Evolutionary conservation across 345 rosid species (phyloP), one percentile per base, ranked within the genome.

Genomic region (Lepidium africanum): DNA sequence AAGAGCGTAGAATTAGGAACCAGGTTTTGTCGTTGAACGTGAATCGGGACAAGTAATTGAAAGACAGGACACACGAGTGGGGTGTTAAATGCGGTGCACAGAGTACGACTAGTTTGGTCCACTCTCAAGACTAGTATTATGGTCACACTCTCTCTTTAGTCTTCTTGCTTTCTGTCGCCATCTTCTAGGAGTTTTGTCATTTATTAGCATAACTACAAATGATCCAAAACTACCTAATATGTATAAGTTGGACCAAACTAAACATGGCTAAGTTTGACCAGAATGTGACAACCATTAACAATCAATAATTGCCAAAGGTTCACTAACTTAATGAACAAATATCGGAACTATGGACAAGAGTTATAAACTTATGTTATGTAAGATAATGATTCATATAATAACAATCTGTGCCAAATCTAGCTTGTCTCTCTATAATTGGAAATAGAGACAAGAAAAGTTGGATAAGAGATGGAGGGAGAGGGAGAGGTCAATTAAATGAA

Each of bases 61-160:
- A 73, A 58, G 72, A 73, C 72, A 60, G 27, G 77, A 60, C 73
- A 74, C 77, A 73, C 77, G 69, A 74, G 77, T 74, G 77, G 72
- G 73, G 77, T 67, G 63, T 59, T 74, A 36, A 74, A 50, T 62
- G 75, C 56, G 63, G 55, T 71, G 75, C 43, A 36, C 33, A 71
- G 63, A 63, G 63, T 63, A 71, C 32, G 56, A 71, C 76, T 72
- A 43, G 37, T 53, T 23, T 54, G 61, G 68, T 52, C 62, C 54
- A 61, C 52, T 19, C 61, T 32, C 25, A 53, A 52, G 48, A 71
- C 75, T 53, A 45, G 36, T 67, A 27, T 55, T 53, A 46, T 55
- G 25, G 38, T 17, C 46, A 6, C 55, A 2, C 56, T 42, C 53
- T 15, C 45, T 54, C 54, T 33, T 33, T 10, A 11, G 64, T 66